These are phyloP conservation scores for Metschnikowia gelsemii DNA, from an alignment of 805 yeast species.

Conservation along the genomic window DNA sequence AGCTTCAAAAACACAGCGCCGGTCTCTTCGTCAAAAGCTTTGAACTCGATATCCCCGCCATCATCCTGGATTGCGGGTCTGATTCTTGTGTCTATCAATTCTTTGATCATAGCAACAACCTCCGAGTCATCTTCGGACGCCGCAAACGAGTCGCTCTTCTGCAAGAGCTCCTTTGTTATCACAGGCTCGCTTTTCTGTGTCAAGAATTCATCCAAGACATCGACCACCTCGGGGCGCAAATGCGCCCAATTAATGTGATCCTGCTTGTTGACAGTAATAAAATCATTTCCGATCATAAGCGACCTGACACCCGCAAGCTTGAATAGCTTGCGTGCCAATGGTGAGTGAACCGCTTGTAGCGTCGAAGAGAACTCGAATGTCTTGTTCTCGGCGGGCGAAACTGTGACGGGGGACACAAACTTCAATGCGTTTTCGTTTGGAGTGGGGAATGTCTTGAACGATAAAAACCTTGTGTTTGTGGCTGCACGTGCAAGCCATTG, in stretches of 20 bases:
- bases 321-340: conserved; percentile 61
- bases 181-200: conserved; percentile 40
- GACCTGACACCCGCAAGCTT: conserved; percentile 64
- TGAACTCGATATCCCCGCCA: conserved; percentile 93
- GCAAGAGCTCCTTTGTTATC: conserved; percentile 40
- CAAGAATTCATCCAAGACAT: conserved; percentile 53
- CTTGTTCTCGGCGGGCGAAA: conserved; percentile 45
- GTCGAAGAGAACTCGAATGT: conserved; percentile 55
- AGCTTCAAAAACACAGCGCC: conserved; percentile 87
- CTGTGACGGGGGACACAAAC: conserved; percentile 52
- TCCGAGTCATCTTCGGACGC: conserved; percentile 59
- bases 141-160: conserved; percentile 40
- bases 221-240: conserved; percentile 57
- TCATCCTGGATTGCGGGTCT: conserved; percentile 98
- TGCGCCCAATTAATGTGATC: conserved; percentile 59
- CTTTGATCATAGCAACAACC: conserved; percentile 84
- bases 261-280: conserved; percentile 69
- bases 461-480: conserved; percentile 25
- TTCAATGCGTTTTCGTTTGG: conserved; percentile 78
- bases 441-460: conserved; percentile 53
- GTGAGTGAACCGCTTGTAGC: conserved; percentile 59
- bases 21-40: conserved; percentile 78
- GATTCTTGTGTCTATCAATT: conserved; percentile 87
- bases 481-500: neutral
- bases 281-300: conserved; percentile 71